Evolutionary conservation across 75 land plant genomes (phyloP).

Genomic region (Pinus taeda): DNA sequence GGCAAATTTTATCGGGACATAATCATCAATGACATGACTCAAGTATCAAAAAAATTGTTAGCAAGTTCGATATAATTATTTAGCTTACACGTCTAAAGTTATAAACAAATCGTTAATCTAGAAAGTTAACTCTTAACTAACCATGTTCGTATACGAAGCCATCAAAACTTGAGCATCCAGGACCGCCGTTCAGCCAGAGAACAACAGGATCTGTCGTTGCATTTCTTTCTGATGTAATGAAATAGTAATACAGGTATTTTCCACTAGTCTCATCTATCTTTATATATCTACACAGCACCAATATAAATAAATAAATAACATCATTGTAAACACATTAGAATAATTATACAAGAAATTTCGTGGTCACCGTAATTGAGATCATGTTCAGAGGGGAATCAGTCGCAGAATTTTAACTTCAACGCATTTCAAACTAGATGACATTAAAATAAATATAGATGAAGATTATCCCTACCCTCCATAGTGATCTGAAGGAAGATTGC

Average conservation of each 20-base stretch:
- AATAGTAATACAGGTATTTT: conserved; percentile 82
- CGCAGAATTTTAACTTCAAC: not conserved
- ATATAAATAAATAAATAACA: not conserved
- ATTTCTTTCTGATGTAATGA: conserved; percentile 61
- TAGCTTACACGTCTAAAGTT: too few relatives aligned
- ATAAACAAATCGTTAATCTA: not conserved
- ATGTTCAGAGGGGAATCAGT: not conserved
- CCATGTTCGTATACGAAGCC: conserved; percentile 86
- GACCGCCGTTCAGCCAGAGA: conserved; percentile 96
- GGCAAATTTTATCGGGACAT: not conserved
- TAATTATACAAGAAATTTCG: not conserved
- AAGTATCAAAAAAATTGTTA: not conserved
- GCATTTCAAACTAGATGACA: not conserved
- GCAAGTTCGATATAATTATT: not conserved
- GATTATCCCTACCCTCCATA: conserved; percentile 54
- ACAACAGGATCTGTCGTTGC: conserved; percentile 84
- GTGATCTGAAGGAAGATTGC: conserved; percentile 62
- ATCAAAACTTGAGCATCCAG: conserved; percentile 96
- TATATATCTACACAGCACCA: conserved; percentile 55
- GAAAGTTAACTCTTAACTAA: conserved; percentile 5
- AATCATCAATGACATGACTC: not conserved
- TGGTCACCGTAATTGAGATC: not conserved
- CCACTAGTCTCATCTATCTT: conserved; percentile 36
- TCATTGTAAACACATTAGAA: not conserved
- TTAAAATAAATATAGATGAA: not conserved